phyloP scores from a whole-genome alignment of 2,329 filamentous ascomycete species.

The Fusarium anthophilum region DNA sequence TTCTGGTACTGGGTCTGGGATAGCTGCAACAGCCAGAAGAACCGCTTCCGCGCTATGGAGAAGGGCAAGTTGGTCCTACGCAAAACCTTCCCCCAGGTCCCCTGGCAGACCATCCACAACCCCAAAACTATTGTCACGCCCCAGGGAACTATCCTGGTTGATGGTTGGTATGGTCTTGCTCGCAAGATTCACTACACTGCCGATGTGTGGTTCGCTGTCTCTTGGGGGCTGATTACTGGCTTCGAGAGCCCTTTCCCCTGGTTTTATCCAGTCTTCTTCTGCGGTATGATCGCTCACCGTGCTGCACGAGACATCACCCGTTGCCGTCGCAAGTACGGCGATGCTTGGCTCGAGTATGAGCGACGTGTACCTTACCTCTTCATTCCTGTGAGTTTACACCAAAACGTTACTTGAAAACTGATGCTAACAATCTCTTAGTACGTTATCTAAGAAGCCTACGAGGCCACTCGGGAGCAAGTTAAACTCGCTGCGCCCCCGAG shows the following conservation, averaged over 20 bases:
- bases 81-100: constrained; percentile 89
- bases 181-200: constrained; percentile 68
- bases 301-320: constrained; percentile 79
- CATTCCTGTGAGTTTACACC: constrained; percentile 66
- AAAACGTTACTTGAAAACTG: background rate
- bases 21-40: constrained; percentile 92
- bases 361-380: constrained; percentile 83
- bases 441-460: constrained; percentile 49
- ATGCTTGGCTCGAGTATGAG: constrained; percentile 84
- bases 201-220: constrained; percentile 59
- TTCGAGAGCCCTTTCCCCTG: constrained; percentile 81
- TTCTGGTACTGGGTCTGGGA: constrained; percentile 94
- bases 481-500: background rate
- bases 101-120: constrained; percentile 84
- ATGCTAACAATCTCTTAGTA: constrained; percentile 47
- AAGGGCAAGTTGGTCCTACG: constrained; percentile 75
- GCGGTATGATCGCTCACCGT: constrained; percentile 82
- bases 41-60: constrained; percentile 85
- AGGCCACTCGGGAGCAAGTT: background rate
- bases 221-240: constrained; percentile 62
- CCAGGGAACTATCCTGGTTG: constrained; percentile 78
- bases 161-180: constrained; percentile 84
- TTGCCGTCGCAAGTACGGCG: constrained; percentile 83
- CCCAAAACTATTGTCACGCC: constrained; percentile 79
- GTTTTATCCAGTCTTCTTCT: constrained; percentile 91